Base-by-base conservation (phyloP, 306 rosid species). In the Sicyos edulis region DNA sequence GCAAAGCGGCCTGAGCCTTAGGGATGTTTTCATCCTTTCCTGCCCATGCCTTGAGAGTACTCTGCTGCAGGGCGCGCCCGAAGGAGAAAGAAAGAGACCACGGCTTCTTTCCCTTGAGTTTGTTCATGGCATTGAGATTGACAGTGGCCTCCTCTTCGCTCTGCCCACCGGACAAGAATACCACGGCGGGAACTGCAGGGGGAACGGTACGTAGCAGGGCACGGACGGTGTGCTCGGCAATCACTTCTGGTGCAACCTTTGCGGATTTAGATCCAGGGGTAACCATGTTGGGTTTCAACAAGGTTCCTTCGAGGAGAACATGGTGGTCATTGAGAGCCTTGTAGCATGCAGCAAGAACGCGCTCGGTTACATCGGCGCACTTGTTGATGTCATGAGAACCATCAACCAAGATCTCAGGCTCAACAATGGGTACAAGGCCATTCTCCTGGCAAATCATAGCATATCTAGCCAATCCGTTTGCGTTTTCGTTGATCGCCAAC, bases 101-200 rank as follows among this genome's bases (percentile, higher is more conserved):
- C 21, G 96, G 96, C 84, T 87, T 89, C 88, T 89, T 89, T 10
- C 80, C 86, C 84, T 89, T 77, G 12, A 80, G 59, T 67, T 81
- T 70, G 85, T 89, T 89, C 85, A 85, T 87, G 83, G 96, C 96
- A 22, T 89, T 89, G 32, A 89, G 89, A 78, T 89, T 87, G 66
- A 80, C 20, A 59, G 92, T 85, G 34, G 96, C 96, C 80, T 87
- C 88, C 84, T 89, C 96, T 82, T 89, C 96, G 3, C 96, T 89
- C 84, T 89, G 96, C 58, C 96, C 96, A 15, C 96, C 96, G 5
- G 96, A 89, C n/a, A n/a, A n/a, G n/a, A n/a, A n/a, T n/a, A n/a
- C n/a, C n/a, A n/a, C n/a, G n/a, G n/a, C n/a, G n/a, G 96, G 92
- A 14, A 89, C 92, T 4, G 96, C 96, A 0, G 84, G 80, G 0